Base-by-base conservation (phyloP, 2,329 filamentous ascomycete genomes). In the Microdochium paspali region DNA sequence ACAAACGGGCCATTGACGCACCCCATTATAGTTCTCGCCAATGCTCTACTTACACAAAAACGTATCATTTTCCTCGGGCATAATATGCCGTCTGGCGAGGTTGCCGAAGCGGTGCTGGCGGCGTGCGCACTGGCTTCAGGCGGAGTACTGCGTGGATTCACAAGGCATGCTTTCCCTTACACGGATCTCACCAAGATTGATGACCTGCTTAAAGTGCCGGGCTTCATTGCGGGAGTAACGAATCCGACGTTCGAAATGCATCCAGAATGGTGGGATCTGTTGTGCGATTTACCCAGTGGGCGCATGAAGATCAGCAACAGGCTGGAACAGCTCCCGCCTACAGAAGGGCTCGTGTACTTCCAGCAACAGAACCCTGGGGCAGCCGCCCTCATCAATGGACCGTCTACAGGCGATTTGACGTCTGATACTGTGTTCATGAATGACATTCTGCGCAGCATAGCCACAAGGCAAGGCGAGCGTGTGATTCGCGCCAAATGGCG, bases 101-200 rank as follows among this genome's bases (percentile, higher is more conserved):
- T 98, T 24, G 93, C 93, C 2, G 91, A 98, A 69, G 91, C 93
- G n/a, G 93, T 98, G 3, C 77, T 98, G 9, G 93, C 90, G n/a
- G 90, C 93, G 1, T 98, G 93, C 65, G 89, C 93, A 10, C 76
- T 98, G 44, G 91, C 87, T 13, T 96, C 90, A 12, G 93, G 93
- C 20, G 91, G 93, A 5, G 73, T 95, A n/a, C 72, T 98, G 30
- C 79, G 90, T 49, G 93, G 93, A 24, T 98, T 98, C 66, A 95
- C 91, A 9, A 80, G 93, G 18, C 89, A 97, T 67, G 93, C 93
- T 1, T 98, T 98, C 61, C 93, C 93, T 2, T 98, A 98, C 61
- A 98, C 93, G 1, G 93, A 98, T 68, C 75, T 98, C 40, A 96
- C 90, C 53, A 98, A 98, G 68, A 90, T 98, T 50, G 93, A 98